These are phyloP conservation scores for Lipomyces yamadae DNA, from an alignment of 805 yeast genomes.

Conservation along the genomic window DNA sequence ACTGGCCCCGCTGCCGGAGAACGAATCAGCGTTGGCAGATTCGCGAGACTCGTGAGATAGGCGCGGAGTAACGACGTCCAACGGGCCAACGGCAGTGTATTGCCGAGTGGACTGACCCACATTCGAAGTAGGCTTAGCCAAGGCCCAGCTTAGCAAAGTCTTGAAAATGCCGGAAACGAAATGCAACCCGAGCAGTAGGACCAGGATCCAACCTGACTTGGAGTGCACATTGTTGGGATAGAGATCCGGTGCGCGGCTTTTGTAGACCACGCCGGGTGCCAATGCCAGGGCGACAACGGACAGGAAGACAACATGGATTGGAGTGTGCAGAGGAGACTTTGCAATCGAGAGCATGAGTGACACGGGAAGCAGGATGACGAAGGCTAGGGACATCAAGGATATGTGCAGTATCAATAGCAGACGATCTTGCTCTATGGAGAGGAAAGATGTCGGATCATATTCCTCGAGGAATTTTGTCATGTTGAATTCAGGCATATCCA, in stretches of 20 bases:
- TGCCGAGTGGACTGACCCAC: not conserved
- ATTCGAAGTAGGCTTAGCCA: slow-evolving; percentile 25
- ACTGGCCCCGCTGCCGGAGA: slow-evolving; percentile 20
- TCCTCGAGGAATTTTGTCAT: slow-evolving; percentile 23
- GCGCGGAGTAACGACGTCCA: not conserved
- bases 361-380: slow-evolving; percentile 32
- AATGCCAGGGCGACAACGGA: slow-evolving; percentile 56
- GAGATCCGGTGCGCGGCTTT: slow-evolving; percentile 60
- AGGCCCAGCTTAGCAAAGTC: slow-evolving; percentile 53
- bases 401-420: slow-evolving; percentile 32
- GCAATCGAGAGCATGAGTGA: slow-evolving; percentile 64
- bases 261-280: slow-evolving; percentile 57
- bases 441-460: slow-evolving; percentile 39
- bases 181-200: slow-evolving; percentile 60
- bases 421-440: slow-evolving; percentile 31
- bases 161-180: slow-evolving; percentile 58
- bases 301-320: slow-evolving; percentile 59
- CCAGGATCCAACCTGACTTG: slow-evolving; percentile 64
- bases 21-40: slow-evolving; percentile 15
- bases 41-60: slow-evolving; percentile 6
- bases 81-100: not conserved
- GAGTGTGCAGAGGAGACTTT: slow-evolving; percentile 62
- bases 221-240: slow-evolving; percentile 80
- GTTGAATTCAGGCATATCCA: slow-evolving; percentile 34
- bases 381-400: slow-evolving; percentile 34